Evolutionary conservation across 2,329 filamentous ascomycete species (phyloP), one percentile per base, ranked within the genome.

Genomic region (Aspergillus ruber): DNA sequence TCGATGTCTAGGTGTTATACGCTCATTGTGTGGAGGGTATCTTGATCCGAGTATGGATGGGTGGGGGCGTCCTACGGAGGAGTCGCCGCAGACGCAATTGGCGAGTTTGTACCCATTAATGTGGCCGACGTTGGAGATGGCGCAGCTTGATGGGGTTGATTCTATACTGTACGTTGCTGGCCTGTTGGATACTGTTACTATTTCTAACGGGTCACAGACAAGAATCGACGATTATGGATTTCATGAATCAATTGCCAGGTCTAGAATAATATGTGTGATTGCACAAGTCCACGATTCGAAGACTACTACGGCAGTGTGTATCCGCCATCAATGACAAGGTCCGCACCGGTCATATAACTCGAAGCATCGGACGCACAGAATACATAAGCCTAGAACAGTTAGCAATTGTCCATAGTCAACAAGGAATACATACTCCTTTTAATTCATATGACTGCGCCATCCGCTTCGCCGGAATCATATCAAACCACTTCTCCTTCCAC

Each of bases 331-430:
- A 76, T 70, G 21, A 76, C 58, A 12, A 76, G 55, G 45, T 76
- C 68, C 2, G 73, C 65, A 27, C 73, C 74, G 9, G 73, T 75
- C 65, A 74, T 75, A 48, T 75, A 76, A 42, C 67, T 71, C 42
- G 69, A 74, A 1, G 74, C 72, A 60, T 75, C 70, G 10, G 66
- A 71, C 9, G 74, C 73, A 18, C 71, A 64, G 50, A 74, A 74
- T 12, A 74, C 65, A 46, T 72, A 74, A 13, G 69, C 68, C 57
- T 60, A 20, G 17, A 20, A 21, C n/a, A 23, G 8, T 50, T 18
- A 48, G 45, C 21, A 18, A 47, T 21, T 13, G 27, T 23, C 10
- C 21, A 23, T 9, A 32, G 10, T 38, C 1, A 10, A 29, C 3
- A 7, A 6, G 18, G 15, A 15, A 21, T n/a, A 53, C 55, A 50